These are phyloP conservation scores for Neofusicoccum sp. DNA, from an alignment of 2,329 filamentous ascomycete genomes.

Conservation along the genomic window DNA sequence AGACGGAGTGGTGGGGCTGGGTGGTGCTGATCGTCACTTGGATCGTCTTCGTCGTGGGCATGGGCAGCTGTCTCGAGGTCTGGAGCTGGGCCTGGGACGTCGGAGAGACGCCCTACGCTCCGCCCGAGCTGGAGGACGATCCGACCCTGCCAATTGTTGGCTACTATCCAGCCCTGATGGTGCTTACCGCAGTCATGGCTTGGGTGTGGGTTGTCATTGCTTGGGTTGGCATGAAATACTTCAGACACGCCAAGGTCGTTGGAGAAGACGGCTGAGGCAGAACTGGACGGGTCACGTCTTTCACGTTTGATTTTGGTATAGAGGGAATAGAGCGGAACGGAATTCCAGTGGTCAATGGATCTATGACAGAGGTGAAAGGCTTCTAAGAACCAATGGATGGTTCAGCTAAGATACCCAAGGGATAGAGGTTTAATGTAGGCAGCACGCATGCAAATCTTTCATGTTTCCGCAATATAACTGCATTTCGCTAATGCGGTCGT, in stretches of 20 bases:
- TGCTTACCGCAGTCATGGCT: slow-evolving; percentile 90
- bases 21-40: slow-evolving; percentile 87
- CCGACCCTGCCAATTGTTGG: slow-evolving; percentile 91
- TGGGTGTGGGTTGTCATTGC: slow-evolving; percentile 98
- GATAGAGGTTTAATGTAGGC: not conserved
- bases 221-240: slow-evolving; percentile 99
- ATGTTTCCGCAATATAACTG: not conserved
- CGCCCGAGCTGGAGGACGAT: slow-evolving; percentile 92
- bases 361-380: not conserved
- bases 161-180: slow-evolving; percentile 93
- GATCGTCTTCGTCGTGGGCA: slow-evolving; percentile 93
- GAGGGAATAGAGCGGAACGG: not conserved
- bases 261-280: slow-evolving; percentile 46
- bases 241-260: slow-evolving; percentile 91
- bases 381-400: not conserved
- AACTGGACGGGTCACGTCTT: not conserved
- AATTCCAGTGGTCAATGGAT: not conserved
- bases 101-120: slow-evolving; percentile 90
- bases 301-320: not conserved
- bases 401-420: slow-evolving; percentile 3
- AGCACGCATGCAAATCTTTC: not conserved
- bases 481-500: no score
- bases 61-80: slow-evolving; percentile 90
- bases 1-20: slow-evolving; percentile 99
- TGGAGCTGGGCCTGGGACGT: slow-evolving; percentile 99